Conservation (phyloP, 345 rosid species). For the Erodium maritimum region DNA sequence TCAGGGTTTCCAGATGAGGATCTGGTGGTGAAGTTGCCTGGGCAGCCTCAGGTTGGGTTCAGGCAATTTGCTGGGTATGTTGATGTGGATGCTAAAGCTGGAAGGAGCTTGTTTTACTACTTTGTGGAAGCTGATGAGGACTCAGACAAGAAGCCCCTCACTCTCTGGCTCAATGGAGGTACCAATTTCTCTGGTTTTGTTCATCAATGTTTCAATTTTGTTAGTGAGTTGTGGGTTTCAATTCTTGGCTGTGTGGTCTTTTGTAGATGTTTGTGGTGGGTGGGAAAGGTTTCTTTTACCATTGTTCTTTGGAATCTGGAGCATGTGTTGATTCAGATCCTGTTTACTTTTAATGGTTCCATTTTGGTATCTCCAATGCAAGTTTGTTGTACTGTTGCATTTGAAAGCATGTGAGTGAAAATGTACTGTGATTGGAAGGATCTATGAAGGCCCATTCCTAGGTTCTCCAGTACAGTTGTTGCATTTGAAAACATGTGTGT, state of each 20-base stretch:
- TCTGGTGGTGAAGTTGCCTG: slow-evolving; percentile 63
- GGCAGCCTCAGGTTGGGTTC: slow-evolving; percentile 68
- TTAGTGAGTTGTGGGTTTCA: slow-evolving; percentile 1
- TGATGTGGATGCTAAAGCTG: slow-evolving; percentile 58
- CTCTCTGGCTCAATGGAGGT: slow-evolving; percentile 99
- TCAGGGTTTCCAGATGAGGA: slow-evolving; percentile 63
- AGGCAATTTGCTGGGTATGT: slow-evolving; percentile 76
- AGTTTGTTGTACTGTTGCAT: no score
- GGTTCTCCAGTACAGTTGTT: no score
- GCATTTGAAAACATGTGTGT: no score
- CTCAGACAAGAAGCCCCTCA: slow-evolving; percentile 49
- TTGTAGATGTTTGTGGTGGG: no score
- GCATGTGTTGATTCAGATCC: no score
- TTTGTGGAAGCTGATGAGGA: slow-evolving; percentile 70
- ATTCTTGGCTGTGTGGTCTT: neutral
- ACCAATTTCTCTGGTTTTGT: neutral
- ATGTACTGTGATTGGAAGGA: no score
- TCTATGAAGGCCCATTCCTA: no score
- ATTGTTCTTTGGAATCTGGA: no score
- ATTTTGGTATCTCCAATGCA: no score
- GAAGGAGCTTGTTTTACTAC: slow-evolving; percentile 86
- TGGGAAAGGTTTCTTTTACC: no score
- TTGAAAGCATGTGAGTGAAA: no score
- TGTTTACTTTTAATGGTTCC: no score
- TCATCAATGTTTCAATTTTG: neutral